phyloP scores from a whole-genome alignment of 768 basidiomycete genomes.

The Mycena sanguinolenta region DNA sequence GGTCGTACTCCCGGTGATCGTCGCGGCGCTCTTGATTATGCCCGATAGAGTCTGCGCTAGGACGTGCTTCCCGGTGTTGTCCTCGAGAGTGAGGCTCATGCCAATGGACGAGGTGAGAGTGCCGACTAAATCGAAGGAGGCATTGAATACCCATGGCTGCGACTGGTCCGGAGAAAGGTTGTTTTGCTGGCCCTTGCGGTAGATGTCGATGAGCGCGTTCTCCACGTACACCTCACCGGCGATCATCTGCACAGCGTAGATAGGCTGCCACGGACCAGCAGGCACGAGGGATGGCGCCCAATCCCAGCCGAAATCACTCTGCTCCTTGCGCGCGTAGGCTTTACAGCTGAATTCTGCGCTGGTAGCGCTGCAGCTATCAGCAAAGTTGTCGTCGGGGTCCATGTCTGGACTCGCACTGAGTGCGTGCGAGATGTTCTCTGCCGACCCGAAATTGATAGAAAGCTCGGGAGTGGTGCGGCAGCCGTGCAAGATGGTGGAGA shows the following conservation, averaged over 20 bases:
- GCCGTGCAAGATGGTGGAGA: slow-evolving; percentile 10
- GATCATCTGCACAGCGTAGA: slow-evolving; percentile 27
- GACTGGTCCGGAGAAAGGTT: slow-evolving; percentile 25
- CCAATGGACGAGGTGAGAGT: background rate
- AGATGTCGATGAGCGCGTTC: slow-evolving; percentile 31
- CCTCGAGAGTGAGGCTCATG: slow-evolving; percentile 20
- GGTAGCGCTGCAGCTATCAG: slow-evolving; percentile 24
- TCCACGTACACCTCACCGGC: slow-evolving; percentile 15
- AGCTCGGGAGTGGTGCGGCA: slow-evolving; percentile 18
- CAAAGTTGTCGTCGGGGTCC: slow-evolving; percentile 23
- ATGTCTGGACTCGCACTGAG: slow-evolving; percentile 21
- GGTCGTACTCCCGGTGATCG: slow-evolving; percentile 27
- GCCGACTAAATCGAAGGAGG: slow-evolving; percentile 23
- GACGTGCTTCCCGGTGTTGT: slow-evolving; percentile 18
- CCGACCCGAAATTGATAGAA: slow-evolving; percentile 25
- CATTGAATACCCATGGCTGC: slow-evolving; percentile 26
- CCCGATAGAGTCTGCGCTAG: slow-evolving; percentile 11
- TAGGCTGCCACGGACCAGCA: slow-evolving; percentile 25
- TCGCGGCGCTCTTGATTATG: background rate
- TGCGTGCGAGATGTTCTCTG: slow-evolving; percentile 24
- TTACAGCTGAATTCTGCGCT: slow-evolving; percentile 31
- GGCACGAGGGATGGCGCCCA: slow-evolving; percentile 29
- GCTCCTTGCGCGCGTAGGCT: slow-evolving; percentile 29
- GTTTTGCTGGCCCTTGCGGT: slow-evolving; percentile 27
- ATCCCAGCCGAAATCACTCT: slow-evolving; percentile 31